A percentile compares a stretch with the other conserved stretches of the same genome.
phyloP scores from a whole-genome alignment of 768 basidiomycete genomes.

The Asterophora parasitica region DNA sequence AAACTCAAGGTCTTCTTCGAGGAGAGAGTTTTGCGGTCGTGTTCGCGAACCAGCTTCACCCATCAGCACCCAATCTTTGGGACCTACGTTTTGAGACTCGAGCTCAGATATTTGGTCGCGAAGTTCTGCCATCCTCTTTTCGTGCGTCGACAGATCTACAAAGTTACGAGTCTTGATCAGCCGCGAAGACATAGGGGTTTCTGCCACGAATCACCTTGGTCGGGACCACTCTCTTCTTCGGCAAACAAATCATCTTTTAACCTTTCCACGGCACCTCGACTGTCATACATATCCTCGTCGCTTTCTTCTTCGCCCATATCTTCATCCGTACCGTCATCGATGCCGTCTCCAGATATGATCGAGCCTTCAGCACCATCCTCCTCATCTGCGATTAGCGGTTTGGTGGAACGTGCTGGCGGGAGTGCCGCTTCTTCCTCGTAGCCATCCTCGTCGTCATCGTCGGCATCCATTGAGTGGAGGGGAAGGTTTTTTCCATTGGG shows the following conservation, averaged over 20 bases:
- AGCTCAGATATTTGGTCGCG: conserved; percentile 74
- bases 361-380: conserved; percentile 20
- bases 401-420: background rate
- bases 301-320: conserved; percentile 23
- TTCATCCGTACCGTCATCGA: conserved; percentile 17
- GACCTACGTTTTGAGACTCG: conserved; percentile 81
- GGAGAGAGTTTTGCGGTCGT: conserved; percentile 85
- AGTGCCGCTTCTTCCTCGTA: conserved; percentile 25
- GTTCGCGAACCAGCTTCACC: conserved; percentile 83
- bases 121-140: conserved; percentile 71
- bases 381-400: conserved; percentile 21
- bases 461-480: conserved; percentile 39
- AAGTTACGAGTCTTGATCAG: background rate
- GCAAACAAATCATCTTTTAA: conserved; percentile 78
- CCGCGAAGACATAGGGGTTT: conserved; percentile 11
- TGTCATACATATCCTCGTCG: conserved; percentile 24
- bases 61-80: conserved; percentile 90
- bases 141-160: conserved; percentile 68
- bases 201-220: conserved; percentile 21
- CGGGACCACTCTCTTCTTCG: conserved; percentile 53
- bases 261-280: conserved; percentile 53
- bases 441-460: conserved; percentile 33
- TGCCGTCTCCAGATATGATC: conserved; percentile 15
- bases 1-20: conserved; percentile 94
- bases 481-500: conserved; percentile 63